phyloP scores from a whole-genome alignment of 495 filamentous ascomycete genomes.

The Daldinia childiae region DNA sequence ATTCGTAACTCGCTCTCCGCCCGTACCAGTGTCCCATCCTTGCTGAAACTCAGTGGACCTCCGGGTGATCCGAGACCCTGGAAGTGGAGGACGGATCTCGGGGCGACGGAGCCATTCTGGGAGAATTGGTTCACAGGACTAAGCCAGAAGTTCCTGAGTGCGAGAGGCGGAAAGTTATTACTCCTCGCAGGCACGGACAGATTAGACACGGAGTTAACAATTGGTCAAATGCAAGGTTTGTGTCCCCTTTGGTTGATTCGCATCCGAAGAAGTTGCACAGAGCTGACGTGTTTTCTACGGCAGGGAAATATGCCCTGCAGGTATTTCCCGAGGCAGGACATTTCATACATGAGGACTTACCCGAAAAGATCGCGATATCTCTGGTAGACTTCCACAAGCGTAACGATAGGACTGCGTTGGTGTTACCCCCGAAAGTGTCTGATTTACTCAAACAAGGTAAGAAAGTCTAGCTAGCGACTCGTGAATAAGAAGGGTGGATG shows the following conservation, averaged over 20 bases:
- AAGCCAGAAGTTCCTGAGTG: conserved; percentile 86
- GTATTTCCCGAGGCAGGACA: conserved; percentile 96
- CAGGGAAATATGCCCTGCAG: conserved; percentile 94
- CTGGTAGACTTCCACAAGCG: conserved; percentile 90
- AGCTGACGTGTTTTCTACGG: conserved; percentile 13
- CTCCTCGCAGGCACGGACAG: conserved; percentile 94
- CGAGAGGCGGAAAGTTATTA: conserved; percentile 86
- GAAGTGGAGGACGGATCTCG: conserved; percentile 88
- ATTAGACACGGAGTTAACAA: conserved; percentile 93
- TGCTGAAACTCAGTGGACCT: conserved; percentile 63
- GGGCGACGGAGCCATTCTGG: conserved; percentile 89
- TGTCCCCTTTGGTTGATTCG: conserved; percentile 7
- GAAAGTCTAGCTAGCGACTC: conserved; percentile 51
- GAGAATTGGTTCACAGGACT: conserved; percentile 91
- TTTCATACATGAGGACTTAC: conserved; percentile 95
- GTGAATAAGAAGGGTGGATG: neutral
- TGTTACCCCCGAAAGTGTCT: conserved; percentile 89
- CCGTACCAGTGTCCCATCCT: conserved; percentile 83
- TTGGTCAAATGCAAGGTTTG: conserved; percentile 95
- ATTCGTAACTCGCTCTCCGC: conserved; percentile 85
- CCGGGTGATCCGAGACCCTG: conserved; percentile 62
- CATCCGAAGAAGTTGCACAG: neutral
- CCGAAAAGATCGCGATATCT: conserved; percentile 82
- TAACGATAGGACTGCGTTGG: conserved; percentile 84
- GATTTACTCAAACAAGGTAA: conserved; percentile 63